phyloP scores from a whole-genome alignment of 2,329 filamentous ascomycete species.

The Pezicula rhizophila region DNA sequence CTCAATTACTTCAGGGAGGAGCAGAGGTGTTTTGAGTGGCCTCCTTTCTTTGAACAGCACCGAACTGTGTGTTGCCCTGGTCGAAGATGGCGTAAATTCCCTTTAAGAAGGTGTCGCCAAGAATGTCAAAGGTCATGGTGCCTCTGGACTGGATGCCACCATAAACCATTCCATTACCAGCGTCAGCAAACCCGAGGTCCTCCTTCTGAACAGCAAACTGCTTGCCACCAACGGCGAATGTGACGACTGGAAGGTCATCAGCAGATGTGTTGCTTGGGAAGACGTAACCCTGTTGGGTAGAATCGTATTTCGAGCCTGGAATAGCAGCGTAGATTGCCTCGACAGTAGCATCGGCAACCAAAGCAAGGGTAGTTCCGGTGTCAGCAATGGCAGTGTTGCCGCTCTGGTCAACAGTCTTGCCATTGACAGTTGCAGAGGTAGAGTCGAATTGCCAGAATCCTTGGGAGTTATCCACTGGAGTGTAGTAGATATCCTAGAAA shows the following conservation, averaged over 20 bases:
- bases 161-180: conserved; percentile 46
- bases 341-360: conserved; percentile 56
- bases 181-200: conserved; percentile 50
- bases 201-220: conserved; percentile 52
- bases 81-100: conserved; percentile 57
- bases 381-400: conserved; percentile 65
- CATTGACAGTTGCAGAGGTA: conserved; percentile 50
- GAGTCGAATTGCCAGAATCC: conserved; percentile 67
- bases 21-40: conserved; percentile 19
- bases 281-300: conserved; percentile 53
- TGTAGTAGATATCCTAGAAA: conserved; percentile 48
- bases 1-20: conserved; percentile 12
- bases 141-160: conserved; percentile 56
- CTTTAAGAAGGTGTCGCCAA: conserved; percentile 54
- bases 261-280: conserved; percentile 49
- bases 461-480: conserved; percentile 53
- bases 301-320: conserved; percentile 51
- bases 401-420: conserved; percentile 40
- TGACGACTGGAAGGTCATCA: conserved; percentile 52
- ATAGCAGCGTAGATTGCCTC: conserved; percentile 59
- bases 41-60: conserved; percentile 43
- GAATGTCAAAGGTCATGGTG: conserved; percentile 47
- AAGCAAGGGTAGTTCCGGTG: conserved; percentile 63
- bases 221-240: conserved; percentile 56
- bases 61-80: conserved; percentile 49